A percentile compares a stretch with the other conserved stretches of the same genome.
Conservation (phyloP, 225 moss, liverwort and hornwort genomes). For the Antitrichia curtipendula region DNA sequence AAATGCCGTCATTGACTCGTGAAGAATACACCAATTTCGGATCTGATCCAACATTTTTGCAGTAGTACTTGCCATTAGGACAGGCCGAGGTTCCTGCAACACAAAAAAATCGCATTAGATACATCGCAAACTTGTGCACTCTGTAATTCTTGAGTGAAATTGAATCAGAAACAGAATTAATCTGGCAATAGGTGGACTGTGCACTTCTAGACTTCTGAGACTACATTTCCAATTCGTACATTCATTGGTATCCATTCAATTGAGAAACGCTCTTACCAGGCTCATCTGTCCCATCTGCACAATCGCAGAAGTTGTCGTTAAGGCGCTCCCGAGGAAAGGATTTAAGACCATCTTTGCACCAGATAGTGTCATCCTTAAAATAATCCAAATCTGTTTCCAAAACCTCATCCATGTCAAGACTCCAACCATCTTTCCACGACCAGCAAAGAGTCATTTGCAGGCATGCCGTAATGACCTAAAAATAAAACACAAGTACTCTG, state of each 20-base stretch:
- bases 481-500: not conserved
- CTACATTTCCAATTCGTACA: not conserved
- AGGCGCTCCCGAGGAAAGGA: constrained; percentile 36
- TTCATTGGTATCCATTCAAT: not conserved
- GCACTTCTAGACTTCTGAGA: not conserved
- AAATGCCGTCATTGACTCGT: constrained; percentile 50
- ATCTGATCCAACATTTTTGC: constrained; percentile 23
- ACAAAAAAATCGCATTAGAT: not conserved
- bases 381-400: constrained; percentile 32
- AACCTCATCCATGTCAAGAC: not conserved
- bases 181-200: not conserved
- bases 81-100: constrained; percentile 44
- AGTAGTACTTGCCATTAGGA: constrained; percentile 28
- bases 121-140: not conserved
- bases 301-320: constrained; percentile 52
- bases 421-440: constrained; percentile 6
- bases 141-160: not conserved
- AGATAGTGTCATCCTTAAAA: constrained; percentile 7
- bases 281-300: constrained; percentile 53
- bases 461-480: not conserved
- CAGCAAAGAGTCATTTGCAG: not conserved
- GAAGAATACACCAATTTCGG: constrained; percentile 26
- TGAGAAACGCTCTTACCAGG: constrained; percentile 17
- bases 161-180: not conserved
- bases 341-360: constrained; percentile 48